Base-by-base conservation (phyloP, 306 rosid species). In the Echinosophora koreensis region DNA sequence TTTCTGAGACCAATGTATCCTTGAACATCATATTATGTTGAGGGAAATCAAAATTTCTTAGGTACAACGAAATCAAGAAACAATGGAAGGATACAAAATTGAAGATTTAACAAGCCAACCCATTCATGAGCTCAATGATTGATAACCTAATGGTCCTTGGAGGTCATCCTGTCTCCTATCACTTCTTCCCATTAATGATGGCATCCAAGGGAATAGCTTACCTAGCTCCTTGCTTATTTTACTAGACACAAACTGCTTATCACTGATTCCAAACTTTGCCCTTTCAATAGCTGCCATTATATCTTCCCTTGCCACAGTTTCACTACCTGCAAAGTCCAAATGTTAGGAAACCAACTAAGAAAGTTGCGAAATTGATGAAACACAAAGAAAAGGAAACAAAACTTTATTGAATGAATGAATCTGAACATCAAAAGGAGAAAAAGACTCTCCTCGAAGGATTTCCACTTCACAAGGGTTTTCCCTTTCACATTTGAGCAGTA, bases 281-380 rank as follows among this genome's bases (percentile, higher is more conserved):
- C 98, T 92, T 83, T 92, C 97, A 56, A 92, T 86, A 8, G 98
- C 98, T 87, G 89, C 97, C 97, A 92, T 90, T 81, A 92, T 81
- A 74, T 92, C 97, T 80, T 89, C 98, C 81, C 97, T 90, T 62
- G 83, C 85, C 68, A 94, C 94, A 41, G 60, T 84, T 78, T 94
- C 93, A 81, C 90, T 86, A 60, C 96, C 98, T 94, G 86, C 71
- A 76, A 32, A 69, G 6, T 70, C 60, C 71, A 83, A 44, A 75
- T 44, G 50, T 44, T 44, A 11, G 50, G 50, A 44, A 44, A 14
- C 14, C 14, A 10, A 10, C 14, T 44, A 14, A 11, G 14, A 44
- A 44, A 44, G 50, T 10, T 44, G 4, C 50, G 11, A 10, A 44
- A 44, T 44, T 44, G 14, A 9, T 44, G 50, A 44, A 44, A 44